Conservation (phyloP, 345 rosid genomes). For the Conringia planisiliqua region DNA sequence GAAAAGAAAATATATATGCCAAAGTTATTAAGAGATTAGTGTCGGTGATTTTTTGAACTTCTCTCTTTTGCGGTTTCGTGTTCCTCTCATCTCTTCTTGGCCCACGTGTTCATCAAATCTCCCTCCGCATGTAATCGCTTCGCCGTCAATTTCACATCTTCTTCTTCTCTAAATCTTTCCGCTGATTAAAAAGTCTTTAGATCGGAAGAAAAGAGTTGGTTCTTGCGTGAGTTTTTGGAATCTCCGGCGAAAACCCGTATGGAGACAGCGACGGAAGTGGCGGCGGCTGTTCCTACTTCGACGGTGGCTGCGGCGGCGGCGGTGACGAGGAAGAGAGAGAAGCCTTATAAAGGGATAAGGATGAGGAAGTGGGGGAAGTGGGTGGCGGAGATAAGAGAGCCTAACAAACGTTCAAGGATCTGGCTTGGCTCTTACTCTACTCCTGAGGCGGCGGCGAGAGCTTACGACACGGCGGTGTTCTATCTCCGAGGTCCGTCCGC, state of each 20-base stretch:
- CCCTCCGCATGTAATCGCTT: constrained; percentile 37
- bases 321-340: constrained; percentile 47
- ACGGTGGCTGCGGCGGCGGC: background rate
- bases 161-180: background rate
- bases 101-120: constrained; percentile 35
- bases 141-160: constrained; percentile 33
- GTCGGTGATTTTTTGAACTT: constrained; percentile 37
- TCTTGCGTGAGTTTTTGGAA: constrained; percentile 5
- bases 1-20: background rate
- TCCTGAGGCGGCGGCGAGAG: constrained; percentile 93
- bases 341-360: constrained; percentile 91
- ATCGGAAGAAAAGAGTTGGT: background rate
- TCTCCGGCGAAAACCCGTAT: constrained; percentile 18
- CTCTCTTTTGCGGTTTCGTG: constrained; percentile 35
- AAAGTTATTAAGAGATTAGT: constrained; percentile 25
- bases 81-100: constrained; percentile 35
- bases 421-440: constrained; percentile 99
- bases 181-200: background rate
- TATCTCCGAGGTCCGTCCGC: constrained; percentile 92
- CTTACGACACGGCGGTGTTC: constrained; percentile 94
- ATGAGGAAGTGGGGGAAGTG: constrained; percentile 99
- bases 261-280: constrained; percentile 40
- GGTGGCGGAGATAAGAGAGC: constrained; percentile 99
- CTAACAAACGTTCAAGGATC: constrained; percentile 91
- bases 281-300: constrained; percentile 9